Base-by-base conservation (phyloP, 192 early-diverging fungal species). In the Coemansia sp. region DNA sequence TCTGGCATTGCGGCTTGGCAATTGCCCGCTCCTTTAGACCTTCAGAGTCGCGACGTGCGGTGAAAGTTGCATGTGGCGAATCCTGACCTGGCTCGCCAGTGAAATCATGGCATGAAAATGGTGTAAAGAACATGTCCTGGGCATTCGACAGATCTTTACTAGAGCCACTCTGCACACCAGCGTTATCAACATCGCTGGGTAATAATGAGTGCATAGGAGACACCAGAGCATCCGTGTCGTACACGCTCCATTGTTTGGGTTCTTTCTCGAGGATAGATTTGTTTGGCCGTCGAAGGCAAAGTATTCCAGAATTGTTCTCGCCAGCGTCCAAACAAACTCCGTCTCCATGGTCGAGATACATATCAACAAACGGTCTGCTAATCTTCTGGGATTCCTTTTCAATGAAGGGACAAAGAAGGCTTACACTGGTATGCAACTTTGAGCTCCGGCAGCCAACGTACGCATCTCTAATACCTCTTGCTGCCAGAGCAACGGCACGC, bases 151-250 rank as follows among this genome's bases (percentile, higher is more conserved):
- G 39, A 4, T 55, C 66, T 4, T 26, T 55, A 37, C 45, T 41
- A 22, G 62, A 42, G 11, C 8, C 19, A 15, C 5, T n/a, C 39
- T n/a, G 7, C 2, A 37, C 57, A 41, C 57, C 57, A 22, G 40
- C 57, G 39, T 22, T 59, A 26, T 37, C 57, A 59, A 59, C 7
- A 0, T 41, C 47, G 6, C 39, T 48, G 18, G 74, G 11, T 13
- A 82, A 71, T 49, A 76, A 39, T 21, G 73, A 67, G 46, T 82
- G 80, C 80, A 82, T 68, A 1, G 80, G 80, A 47, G 80, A 82
- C 0, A 72, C 72, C 11, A 82, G 41, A 6, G 75, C 65, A 47
- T 82, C 80, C 13, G 66, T 67, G 40, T 82, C 80, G 41, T 69
- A 69, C 0, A 66, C 75, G 2, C 22, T 74, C 80, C 80, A 82